A percentile compares a stretch with the other conserved stretches of the same genome.
These are phyloP conservation scores for Fusarium pseudonygamai DNA, from an alignment of 2,329 filamentous ascomycete genomes.

Conservation along the genomic window DNA sequence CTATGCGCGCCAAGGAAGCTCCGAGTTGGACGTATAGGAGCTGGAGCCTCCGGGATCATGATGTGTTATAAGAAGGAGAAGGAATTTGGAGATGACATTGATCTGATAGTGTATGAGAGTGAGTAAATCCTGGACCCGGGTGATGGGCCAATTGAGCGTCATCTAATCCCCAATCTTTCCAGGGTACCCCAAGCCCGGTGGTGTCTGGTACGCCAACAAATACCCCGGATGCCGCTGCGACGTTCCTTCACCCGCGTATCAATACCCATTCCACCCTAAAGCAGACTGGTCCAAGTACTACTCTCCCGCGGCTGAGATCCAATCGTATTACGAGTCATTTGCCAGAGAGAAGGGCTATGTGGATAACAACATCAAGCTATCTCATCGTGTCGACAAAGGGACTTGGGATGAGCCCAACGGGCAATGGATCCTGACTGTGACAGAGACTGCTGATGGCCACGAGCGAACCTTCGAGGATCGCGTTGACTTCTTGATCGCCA, in stretches of 20 bases:
- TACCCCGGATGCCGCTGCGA: conserved; percentile 49
- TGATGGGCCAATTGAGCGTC: rapidly evolving
- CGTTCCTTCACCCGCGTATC: conserved; percentile 54
- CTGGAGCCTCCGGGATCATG: conserved; percentile 15
- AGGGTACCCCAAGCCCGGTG: conserved; percentile 37
- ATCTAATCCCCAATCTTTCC: background rate
- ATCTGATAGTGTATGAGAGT: conserved; percentile 15
- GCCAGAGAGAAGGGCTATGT: conserved; percentile 45
- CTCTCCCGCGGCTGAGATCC: conserved; percentile 50
- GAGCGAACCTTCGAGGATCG: conserved; percentile 50
- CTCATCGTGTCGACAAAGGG: conserved; percentile 37
- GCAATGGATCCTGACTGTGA: conserved; percentile 12
- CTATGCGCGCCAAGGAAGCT: conserved; percentile 9
- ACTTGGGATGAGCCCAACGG: conserved; percentile 36
- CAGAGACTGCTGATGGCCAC: background rate
- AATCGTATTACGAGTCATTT: conserved; percentile 48
- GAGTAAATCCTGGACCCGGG: rapidly evolving
- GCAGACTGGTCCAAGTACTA: conserved; percentile 56
- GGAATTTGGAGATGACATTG: conserved; percentile 11
- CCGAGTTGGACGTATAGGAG: conserved; percentile 10
- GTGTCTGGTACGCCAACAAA: conserved; percentile 50
- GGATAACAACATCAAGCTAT: conserved; percentile 42
- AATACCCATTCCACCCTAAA: conserved; percentile 56
- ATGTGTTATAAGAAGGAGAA: conserved; percentile 23
- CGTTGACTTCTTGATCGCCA: conserved; percentile 59